A percentile compares a stretch with the other conserved stretches of the same genome.
These are phyloP conservation scores for Xylariales sp. DNA, from an alignment of 2,329 filamentous ascomycete species.

Conservation along the genomic window DNA sequence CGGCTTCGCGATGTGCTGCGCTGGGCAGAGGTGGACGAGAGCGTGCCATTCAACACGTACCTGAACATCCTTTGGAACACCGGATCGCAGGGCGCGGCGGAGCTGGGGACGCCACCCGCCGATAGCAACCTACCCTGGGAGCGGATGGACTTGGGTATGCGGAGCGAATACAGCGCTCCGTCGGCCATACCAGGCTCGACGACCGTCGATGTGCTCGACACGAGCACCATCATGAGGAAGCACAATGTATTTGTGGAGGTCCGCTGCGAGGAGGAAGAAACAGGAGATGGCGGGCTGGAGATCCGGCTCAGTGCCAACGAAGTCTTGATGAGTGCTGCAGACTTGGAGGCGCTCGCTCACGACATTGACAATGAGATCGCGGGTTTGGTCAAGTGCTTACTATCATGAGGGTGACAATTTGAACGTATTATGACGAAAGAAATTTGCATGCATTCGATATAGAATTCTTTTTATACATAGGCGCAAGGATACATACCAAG, in stretches of 20 bases:
- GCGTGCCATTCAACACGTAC: constrained; percentile 10
- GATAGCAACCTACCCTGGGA: constrained; percentile 4
- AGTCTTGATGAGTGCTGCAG: constrained; percentile 1
- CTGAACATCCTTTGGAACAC: constrained; percentile 11
- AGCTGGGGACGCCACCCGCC: background rate
- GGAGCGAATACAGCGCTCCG: constrained; percentile 9
- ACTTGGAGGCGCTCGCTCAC: background rate
- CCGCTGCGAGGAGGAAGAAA: constrained; percentile 3
- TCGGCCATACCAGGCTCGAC: constrained; percentile 7
- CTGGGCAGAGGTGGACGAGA: constrained; percentile 4
- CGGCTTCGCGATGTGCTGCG: constrained; percentile 9
- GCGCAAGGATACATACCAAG: too few species aligned
- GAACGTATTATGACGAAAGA: too few species aligned
- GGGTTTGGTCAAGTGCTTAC: constrained; percentile 2
- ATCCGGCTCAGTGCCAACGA: constrained; percentile 7
- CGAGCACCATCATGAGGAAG: constrained; percentile 3
- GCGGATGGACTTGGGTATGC: constrained; percentile 9
- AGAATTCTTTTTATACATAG: too few species aligned
- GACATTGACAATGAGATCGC: constrained; percentile 6
- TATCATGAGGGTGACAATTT: too few species aligned
- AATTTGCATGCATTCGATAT: too few species aligned
- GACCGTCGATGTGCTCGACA: constrained; percentile 8
- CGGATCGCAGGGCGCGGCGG: constrained; percentile 2
- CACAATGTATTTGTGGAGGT: constrained; percentile 9
- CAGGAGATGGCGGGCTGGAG: constrained; percentile 1